A percentile compares a stretch with the other conserved stretches of the same genome.
These are phyloP conservation scores for Pestalotiopsis sp. DNA, from an alignment of 2,329 filamentous ascomycete species.

Conservation along the genomic window DNA sequence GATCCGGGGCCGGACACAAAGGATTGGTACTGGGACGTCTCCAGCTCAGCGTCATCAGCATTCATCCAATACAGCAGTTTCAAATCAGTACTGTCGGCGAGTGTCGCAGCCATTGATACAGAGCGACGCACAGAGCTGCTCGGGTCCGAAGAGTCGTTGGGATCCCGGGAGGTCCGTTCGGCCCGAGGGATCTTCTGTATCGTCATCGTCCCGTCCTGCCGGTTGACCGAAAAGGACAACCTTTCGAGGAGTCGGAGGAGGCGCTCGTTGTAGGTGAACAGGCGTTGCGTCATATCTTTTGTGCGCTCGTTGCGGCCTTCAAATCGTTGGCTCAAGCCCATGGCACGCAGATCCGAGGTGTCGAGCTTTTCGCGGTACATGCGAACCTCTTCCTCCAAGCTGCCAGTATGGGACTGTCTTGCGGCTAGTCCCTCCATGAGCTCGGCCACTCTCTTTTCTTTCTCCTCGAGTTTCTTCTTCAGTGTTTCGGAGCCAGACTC, in stretches of 20 bases:
- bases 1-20: conserved; percentile 73
- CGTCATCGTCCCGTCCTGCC: conserved; percentile 70
- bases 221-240: conserved; percentile 78
- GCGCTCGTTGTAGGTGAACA: conserved; percentile 83
- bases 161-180: conserved; percentile 58
- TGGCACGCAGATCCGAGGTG: conserved; percentile 51
- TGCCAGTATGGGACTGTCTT: conserved; percentile 73
- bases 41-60: conserved; percentile 61
- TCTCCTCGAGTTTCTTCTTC: conserved; percentile 71
- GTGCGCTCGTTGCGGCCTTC: conserved; percentile 71
- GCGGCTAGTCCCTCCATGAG: conserved; percentile 72
- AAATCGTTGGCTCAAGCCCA: conserved; percentile 55
- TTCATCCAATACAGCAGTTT: conserved; percentile 83
- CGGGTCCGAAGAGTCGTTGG: conserved; percentile 59
- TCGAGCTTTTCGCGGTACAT: conserved; percentile 66
- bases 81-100: conserved; percentile 65
- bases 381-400: conserved; percentile 73
- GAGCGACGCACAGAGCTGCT: conserved; percentile 54
- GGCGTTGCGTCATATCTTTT: conserved; percentile 79
- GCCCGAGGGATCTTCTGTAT: conserved; percentile 70
- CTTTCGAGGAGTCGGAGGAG: conserved; percentile 82
- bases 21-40: conserved; percentile 71
- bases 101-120: conserved; percentile 52
- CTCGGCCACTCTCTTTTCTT: conserved; percentile 68
- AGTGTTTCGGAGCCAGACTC: conserved; percentile 81